phyloP scores from a whole-genome alignment of 2,329 filamentous ascomycete species.

The Xylariaceae sp. region DNA sequence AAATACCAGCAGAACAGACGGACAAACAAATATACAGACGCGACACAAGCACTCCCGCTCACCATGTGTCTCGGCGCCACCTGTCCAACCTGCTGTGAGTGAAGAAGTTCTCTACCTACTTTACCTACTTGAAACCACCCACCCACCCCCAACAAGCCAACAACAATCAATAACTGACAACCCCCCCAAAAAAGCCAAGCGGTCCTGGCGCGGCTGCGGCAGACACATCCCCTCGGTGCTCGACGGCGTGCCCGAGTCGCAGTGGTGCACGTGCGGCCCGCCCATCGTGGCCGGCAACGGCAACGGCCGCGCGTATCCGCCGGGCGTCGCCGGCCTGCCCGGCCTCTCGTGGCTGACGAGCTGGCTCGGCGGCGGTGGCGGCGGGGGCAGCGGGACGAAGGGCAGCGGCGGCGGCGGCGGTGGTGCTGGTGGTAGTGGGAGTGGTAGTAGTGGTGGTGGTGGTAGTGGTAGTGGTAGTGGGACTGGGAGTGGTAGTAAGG shows the following conservation, averaged over 20 bases:
- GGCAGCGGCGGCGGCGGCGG: constrained; percentile 4
- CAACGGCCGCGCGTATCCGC: constrained; percentile 39
- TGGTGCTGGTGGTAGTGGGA: too few relatives aligned
- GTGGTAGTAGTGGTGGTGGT: not conserved
- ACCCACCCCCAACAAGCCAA: too few relatives aligned
- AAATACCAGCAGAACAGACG: too few relatives aligned
- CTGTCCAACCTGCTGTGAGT: constrained; percentile 16
- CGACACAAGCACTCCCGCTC: not conserved
- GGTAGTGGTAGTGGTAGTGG: too few relatives aligned
- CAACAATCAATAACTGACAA: not conserved
- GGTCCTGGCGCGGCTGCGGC: constrained; percentile 43
- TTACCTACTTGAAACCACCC: too few relatives aligned
- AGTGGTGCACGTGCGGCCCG: constrained; percentile 42
- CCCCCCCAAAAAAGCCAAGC: constrained; percentile 29
- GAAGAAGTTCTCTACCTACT: not conserved
- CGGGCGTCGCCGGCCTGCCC: constrained; percentile 32
- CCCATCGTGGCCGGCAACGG: constrained; percentile 34
- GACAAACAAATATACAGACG: too few relatives aligned
- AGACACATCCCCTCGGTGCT: constrained; percentile 39
- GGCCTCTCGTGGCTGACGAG: constrained; percentile 31
- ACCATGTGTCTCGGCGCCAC: constrained; percentile 20
- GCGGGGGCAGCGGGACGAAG: too few relatives aligned
- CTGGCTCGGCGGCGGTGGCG: constrained; percentile 16
- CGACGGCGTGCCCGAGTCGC: constrained; percentile 32
- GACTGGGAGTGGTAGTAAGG: too few relatives aligned